Percentiles rank a stretch among this genome's conserved stretches.
phyloP scores from a whole-genome alignment of 2,329 filamentous ascomycete species.

The Diaporthe destruens region DNA sequence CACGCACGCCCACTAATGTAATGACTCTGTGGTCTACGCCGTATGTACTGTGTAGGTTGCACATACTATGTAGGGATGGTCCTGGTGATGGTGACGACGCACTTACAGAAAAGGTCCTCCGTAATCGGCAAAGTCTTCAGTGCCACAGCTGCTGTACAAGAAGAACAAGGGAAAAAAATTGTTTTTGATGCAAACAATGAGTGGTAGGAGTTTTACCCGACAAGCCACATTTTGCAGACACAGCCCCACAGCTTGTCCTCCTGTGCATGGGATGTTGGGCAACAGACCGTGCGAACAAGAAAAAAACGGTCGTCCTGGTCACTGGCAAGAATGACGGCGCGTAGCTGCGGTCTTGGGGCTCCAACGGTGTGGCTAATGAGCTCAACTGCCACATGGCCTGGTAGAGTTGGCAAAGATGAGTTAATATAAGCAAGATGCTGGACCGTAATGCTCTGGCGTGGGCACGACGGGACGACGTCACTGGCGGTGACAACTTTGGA shows the following conservation, averaged over 20 bases:
- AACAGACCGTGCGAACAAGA: conserved; percentile 3
- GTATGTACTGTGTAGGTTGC: neutral
- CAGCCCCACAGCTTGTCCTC: conserved; percentile 12
- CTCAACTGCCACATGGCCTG: conserved; percentile 10
- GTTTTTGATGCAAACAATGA: neutral
- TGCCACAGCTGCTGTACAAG: too few species aligned
- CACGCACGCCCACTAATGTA: neutral
- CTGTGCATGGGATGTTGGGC: conserved; percentile 9
- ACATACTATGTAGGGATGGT: too few species aligned
- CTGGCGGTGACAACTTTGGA: conserved; percentile 21
- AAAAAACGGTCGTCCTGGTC: neutral
- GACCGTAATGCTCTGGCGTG: neutral
- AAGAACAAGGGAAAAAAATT: neutral
- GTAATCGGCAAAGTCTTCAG: neutral
- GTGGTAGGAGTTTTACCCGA: neutral
- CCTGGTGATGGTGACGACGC: neutral
- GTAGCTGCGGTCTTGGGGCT: conserved; percentile 1
- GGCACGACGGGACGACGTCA: conserved; percentile 28
- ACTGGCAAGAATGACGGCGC: neutral
- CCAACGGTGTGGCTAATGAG: neutral
- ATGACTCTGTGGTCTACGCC: conserved; percentile 2
- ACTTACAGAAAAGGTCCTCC: neutral
- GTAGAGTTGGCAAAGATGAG: neutral
- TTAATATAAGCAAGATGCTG: neutral
- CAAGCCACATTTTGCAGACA: neutral